These are phyloP conservation scores for Cadophora sp. DNA, from an alignment of 2,329 filamentous ascomycete species.

Conservation along the genomic window DNA sequence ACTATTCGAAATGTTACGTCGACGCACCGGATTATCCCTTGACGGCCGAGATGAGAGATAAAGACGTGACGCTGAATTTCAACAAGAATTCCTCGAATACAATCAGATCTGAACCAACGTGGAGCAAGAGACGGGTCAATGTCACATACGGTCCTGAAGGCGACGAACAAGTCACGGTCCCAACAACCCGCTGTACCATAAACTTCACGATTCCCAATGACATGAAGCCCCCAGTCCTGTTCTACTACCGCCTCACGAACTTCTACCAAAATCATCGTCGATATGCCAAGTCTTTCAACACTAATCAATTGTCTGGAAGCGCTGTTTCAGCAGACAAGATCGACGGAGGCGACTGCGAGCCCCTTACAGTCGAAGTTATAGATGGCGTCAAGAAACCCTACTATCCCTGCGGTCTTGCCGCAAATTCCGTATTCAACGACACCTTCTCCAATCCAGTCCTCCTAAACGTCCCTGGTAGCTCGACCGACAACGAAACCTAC, in stretches of 20 bases:
- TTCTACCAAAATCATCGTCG: slow-evolving; percentile 99
- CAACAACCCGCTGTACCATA: slow-evolving; percentile 68
- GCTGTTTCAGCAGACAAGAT: slow-evolving; percentile 67
- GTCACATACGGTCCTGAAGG: slow-evolving; percentile 49
- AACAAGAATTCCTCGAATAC: slow-evolving; percentile 54
- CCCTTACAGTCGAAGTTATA: slow-evolving; percentile 62
- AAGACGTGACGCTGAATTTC: slow-evolving; percentile 73
- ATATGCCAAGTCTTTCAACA: slow-evolving; percentile 90
- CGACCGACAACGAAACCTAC: slow-evolving; percentile 61
- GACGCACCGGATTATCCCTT: slow-evolving; percentile 56
- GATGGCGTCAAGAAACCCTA: slow-evolving; percentile 69
- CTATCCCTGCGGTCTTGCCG: slow-evolving; percentile 95
- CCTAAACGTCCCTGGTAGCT: slow-evolving; percentile 55
- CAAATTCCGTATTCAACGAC: slow-evolving; percentile 97
- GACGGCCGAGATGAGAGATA: slow-evolving; percentile 59
- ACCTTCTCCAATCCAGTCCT: slow-evolving; percentile 73
- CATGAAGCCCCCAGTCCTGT: slow-evolving; percentile 81
- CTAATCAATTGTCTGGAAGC: slow-evolving; percentile 80
- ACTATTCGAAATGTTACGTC: slow-evolving; percentile 81
- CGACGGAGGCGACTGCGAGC: slow-evolving; percentile 73
- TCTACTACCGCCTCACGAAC: slow-evolving; percentile 96
- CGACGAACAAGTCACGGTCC: slow-evolving; percentile 35
- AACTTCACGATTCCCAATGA: slow-evolving; percentile 80
- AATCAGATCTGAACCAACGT: slow-evolving; percentile 34
- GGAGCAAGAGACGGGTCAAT: slow-evolving; percentile 44